Percentiles rank a stretch among this genome's conserved stretches.
Evolutionary conservation across 345 rosid species (phyloP).

Genomic region (Passiflora organensis): DNA sequence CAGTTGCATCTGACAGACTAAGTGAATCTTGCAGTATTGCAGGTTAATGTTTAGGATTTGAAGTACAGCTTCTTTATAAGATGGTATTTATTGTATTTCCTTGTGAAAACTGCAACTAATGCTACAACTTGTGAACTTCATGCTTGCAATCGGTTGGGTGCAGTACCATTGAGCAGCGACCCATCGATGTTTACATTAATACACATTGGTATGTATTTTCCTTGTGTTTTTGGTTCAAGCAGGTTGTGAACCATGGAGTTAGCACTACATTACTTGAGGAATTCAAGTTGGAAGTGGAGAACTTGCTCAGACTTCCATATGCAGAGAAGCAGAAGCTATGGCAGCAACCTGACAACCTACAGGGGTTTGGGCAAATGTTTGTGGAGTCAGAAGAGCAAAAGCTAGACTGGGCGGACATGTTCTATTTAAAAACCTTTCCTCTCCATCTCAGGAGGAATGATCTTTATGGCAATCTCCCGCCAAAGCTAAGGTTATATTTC

Average conservation of each 20-base stretch:
- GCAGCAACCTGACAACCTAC: conserved; percentile 43
- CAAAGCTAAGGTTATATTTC: conserved; percentile 31
- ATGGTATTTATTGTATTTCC: too few relatives aligned
- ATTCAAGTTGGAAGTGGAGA: conserved; percentile 30
- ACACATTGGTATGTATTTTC: too few relatives aligned
- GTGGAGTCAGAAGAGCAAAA: conserved; percentile 50
- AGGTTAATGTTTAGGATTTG: too few relatives aligned
- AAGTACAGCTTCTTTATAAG: too few relatives aligned
- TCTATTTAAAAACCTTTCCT: conserved; percentile 37
- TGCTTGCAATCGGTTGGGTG: too few relatives aligned
- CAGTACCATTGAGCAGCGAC: too few relatives aligned
- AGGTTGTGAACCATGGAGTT: conserved; percentile 42
- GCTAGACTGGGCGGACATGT: conserved; percentile 60
- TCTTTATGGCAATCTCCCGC: conserved; percentile 39
- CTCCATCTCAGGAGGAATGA: conserved; percentile 21
- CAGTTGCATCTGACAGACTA: too few relatives aligned
- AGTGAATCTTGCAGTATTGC: too few relatives aligned
- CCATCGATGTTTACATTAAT: too few relatives aligned
- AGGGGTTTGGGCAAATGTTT: conserved; percentile 51
- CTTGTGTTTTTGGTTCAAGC: not conserved
- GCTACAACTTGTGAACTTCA: too few relatives aligned
- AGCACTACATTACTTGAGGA: conserved; percentile 31
- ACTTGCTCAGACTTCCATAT: conserved; percentile 37
- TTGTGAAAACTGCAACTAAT: too few relatives aligned
- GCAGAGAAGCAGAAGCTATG: conserved; percentile 44